A percentile compares a stretch with the other conserved stretches of the same genome.
Conservation (phyloP, 345 rosid species). For the Camelina hispida region DNA sequence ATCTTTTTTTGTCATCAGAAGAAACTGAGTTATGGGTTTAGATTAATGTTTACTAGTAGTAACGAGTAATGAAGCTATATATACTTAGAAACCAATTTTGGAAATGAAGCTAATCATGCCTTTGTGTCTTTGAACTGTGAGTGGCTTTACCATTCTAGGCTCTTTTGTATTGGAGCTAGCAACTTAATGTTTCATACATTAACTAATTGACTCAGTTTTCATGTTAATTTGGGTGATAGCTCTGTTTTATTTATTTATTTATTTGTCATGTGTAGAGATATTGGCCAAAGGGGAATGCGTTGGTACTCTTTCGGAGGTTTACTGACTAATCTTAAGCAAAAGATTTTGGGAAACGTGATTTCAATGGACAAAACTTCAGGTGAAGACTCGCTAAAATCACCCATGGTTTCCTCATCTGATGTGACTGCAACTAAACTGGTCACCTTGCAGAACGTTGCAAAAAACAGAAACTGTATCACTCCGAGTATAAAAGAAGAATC, state of each 20-base stretch:
- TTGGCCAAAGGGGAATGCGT: constrained; percentile 18
- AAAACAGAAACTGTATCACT: neutral
- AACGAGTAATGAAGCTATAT: neutral
- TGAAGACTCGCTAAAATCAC: constrained; percentile 22
- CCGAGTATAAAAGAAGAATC: constrained; percentile 11
- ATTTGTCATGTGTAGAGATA: constrained; percentile 28
- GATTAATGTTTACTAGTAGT: neutral
- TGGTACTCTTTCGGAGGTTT: constrained; percentile 42
- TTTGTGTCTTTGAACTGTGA: neutral
- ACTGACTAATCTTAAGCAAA: constrained; percentile 36
- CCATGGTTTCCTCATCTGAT: constrained; percentile 11
- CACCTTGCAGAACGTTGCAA: constrained; percentile 1
- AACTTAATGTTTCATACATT: neutral
- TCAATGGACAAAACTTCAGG: constrained; percentile 3
- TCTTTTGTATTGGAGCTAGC: neutral
- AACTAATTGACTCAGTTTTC: neutral
- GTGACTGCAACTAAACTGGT: constrained; percentile 5
- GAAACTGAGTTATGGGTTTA: neutral
- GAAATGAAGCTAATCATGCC: neutral
- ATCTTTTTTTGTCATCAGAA: neutral
- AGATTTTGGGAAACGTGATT: constrained; percentile 30
- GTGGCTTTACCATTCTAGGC: neutral
- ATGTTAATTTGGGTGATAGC: neutral
- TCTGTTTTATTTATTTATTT: neutral
- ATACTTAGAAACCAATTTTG: constrained; percentile 4